Base-by-base conservation (phyloP, 805 yeast species). In the Brettanomyces anomalus region DNA sequence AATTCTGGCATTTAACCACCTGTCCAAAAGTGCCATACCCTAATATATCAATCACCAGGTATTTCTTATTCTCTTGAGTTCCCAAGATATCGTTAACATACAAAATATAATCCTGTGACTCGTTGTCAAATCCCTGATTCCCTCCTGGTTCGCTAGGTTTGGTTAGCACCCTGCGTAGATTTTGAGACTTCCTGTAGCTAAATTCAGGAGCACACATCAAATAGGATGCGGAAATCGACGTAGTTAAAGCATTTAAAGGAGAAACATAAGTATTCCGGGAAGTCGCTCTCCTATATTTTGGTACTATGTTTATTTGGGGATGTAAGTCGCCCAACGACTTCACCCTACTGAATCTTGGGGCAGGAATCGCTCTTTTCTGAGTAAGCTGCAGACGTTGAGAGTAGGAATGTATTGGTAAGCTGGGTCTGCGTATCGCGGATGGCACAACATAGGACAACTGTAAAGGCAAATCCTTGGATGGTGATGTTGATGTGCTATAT, bases 11-110 rank as follows among this genome's bases (percentile, higher is more conserved):
- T 64, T 90, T 93, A 35, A 89, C 94, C 38, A 93, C 99, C 65
- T 93, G 97, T 8, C 98, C 98, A 70, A 93, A 93, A 1, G 98
- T 89, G 3, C 99, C 99, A 48, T 89, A 90, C 1, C 99, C 99
- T 35, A 93, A 64, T 14, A 93, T 71, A 61, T 90, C 97, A 45
- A 93, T 66, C 4, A 93, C 96, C 55, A 93, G 71, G 58, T 89
- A 90, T 57, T 85, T 84, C 43, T 89, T 71, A 45, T 86, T 89
- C 50, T 85, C 93, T 52, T 83, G 86, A 3, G 77, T 71, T 4
- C 98, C 97, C 34, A 93, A 66, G 19, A 93, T 79, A 59, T 94
- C 98, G 60, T 94, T 93, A 18, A 93, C 98, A 51, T 88, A 90
- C 16, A 94, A 66, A 43, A 93, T 90, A 57, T 89, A 90, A 64